Base-by-base conservation (phyloP, 2,329 filamentous ascomycete species). In the Alternaria dauci region DNA sequence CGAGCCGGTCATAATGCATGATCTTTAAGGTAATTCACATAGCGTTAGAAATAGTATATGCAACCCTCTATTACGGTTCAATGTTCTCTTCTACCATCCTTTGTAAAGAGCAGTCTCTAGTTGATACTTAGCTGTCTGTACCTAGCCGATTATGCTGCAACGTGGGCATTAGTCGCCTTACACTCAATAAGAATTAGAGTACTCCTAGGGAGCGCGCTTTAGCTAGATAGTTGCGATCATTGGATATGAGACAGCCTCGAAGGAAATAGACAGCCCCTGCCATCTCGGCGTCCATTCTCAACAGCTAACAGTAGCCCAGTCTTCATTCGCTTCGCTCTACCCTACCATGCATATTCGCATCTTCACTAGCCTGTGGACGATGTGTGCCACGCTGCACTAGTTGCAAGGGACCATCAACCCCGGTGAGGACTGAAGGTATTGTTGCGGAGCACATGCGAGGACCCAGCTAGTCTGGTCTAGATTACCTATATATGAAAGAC, bases 111-210 rank as follows among this genome's bases (percentile, higher is more conserved):
- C 7, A 32, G n/a, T 32, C 43, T 46, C 43, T 1, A 46, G 43
- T 46, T 46, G 12, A 28, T 46, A 46, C 11, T 46, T 7, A 46
- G 1, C 14, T 46, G 43, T 46, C 43, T 46, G 43, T 46, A 26
- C 25, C 43, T 32, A 46, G 43, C 43, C 25, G 43, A 46, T 46
- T 14, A 26, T 46, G 43, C 25, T 46, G 25, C 6, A 46, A 16
- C 25, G 43, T 25, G 43, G 11, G 25, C 25, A 46, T 46, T 28
- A 32, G 16, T 1, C 43, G 43, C 25, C 5, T 20, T 46, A 28
- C 25, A 46, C 43, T 46, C n/a, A 7, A 14, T 46, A 46, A 46
- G 43, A 46, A 46, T n/a, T 46, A 12, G 43, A 46, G 43, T 46
- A 6, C 43, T 14, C 42, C 12, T 46, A 28, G n/a, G 43, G 43